Evolutionary conservation across 441 rosid species (phyloP).

Genomic region (Gossypium gossypioides): DNA sequence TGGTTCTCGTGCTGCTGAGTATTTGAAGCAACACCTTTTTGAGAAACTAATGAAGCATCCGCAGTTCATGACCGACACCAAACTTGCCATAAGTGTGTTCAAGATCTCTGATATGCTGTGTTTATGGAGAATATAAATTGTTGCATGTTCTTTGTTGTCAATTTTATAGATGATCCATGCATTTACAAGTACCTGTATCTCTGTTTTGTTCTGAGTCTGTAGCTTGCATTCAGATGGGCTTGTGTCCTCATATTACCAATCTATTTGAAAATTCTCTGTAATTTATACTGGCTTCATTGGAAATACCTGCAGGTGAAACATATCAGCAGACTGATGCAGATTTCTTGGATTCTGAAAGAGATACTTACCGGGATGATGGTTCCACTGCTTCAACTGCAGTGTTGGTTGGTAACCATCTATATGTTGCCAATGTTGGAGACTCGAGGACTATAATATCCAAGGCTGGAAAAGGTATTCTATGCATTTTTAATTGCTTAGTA

Average conservation of each 20-base stretch:
- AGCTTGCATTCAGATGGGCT: not conserved
- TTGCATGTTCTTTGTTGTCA: not conserved
- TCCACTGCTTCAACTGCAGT: constrained; percentile 97
- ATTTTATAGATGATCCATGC: constrained; percentile 10
- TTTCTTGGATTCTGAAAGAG: constrained; percentile 79
- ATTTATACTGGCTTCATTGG: constrained; percentile 15
- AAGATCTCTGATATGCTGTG: constrained; percentile 8
- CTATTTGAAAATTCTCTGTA: not conserved
- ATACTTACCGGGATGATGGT: constrained; percentile 85
- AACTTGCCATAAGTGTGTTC: constrained; percentile 65
- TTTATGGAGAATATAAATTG: not conserved
- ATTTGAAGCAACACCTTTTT: constrained; percentile 84
- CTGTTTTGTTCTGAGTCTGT: not conserved
- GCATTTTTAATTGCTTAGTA: not conserved
- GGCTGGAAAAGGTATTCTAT: constrained; percentile 67
- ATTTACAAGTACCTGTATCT: not conserved
- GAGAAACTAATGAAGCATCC: constrained; percentile 86
- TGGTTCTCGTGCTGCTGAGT: constrained; percentile 95
- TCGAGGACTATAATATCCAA: constrained; percentile 84
- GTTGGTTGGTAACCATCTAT: constrained; percentile 77
- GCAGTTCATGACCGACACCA: constrained; percentile 62
- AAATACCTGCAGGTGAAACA: constrained; percentile 59
- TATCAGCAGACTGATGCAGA: constrained; percentile 76
- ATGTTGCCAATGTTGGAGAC: constrained; percentile 98
- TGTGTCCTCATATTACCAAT: not conserved